phyloP scores from a whole-genome alignment of 2,329 filamentous ascomycete genomes.

The Hypoxylon sp. region DNA sequence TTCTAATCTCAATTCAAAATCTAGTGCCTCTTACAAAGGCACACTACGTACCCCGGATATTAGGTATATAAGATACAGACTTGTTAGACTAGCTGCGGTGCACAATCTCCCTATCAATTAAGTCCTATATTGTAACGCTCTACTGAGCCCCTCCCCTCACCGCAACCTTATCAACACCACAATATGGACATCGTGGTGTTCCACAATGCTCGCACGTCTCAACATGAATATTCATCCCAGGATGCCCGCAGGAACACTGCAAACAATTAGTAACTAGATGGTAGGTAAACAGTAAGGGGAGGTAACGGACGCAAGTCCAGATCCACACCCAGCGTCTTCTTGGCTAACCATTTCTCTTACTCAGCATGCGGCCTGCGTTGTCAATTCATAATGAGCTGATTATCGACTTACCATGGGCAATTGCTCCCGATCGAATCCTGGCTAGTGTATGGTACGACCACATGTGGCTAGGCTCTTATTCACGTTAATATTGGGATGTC shows the following conservation, averaged over 20 bases:
- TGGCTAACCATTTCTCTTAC: conserved; percentile 6
- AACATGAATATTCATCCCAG: conserved; percentile 29
- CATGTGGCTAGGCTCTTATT: neutral
- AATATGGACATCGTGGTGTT: conserved; percentile 25
- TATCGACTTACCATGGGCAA: conserved; percentile 19
- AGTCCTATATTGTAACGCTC: neutral
- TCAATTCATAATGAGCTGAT: neutral
- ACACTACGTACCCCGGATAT: neutral
- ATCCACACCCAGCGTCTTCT: conserved; percentile 29
- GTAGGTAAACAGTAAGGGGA: neutral
- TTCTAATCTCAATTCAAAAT: no score
- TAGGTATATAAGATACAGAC: neutral
- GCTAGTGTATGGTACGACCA: no score
- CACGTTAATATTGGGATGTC: no score
- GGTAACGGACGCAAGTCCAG: conserved; percentile 30
- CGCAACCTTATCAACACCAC: conserved; percentile 26
- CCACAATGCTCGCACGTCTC: conserved; percentile 29
- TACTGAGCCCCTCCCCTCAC: conserved; percentile 1
- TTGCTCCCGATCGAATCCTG: neutral
- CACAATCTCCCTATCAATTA: neutral
- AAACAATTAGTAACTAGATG: conserved; percentile 5
- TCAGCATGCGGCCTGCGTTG: neutral
- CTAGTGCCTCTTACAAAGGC: no score
- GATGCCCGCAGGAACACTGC: conserved; percentile 35
- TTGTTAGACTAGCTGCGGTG: neutral